Percentiles rank a stretch among this genome's conserved stretches.
Evolutionary conservation across 495 filamentous ascomycete genomes (phyloP).

Genomic region (Xylaria flabelliformis): DNA sequence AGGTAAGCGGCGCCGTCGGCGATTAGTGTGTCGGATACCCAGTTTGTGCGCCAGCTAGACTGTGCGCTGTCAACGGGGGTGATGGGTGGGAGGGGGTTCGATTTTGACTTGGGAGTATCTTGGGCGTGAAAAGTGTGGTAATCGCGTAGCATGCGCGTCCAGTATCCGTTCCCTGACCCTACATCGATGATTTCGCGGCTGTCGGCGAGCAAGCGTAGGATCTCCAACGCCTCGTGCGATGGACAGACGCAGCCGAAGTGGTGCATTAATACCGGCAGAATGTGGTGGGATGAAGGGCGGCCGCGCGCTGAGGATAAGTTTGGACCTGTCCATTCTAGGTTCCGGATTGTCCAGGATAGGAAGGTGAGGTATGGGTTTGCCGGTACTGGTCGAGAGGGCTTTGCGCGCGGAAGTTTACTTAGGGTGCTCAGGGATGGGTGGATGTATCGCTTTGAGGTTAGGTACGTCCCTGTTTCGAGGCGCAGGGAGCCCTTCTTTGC

Average conservation of each 20-base stretch:
- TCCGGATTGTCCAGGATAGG: conserved; percentile 56
- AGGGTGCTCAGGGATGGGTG: conserved; percentile 35
- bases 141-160: conserved; percentile 63
- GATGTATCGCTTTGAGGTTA: conserved; percentile 51
- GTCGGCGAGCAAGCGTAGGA: conserved; percentile 53
- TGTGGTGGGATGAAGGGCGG: conserved; percentile 54
- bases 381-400: conserved; percentile 36
- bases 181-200: conserved; percentile 57
- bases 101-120: conserved; percentile 7
- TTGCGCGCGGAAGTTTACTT: conserved; percentile 48
- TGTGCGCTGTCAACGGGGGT: conserved; percentile 58
- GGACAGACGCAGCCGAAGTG: conserved; percentile 70
- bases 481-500: conserved; percentile 64
- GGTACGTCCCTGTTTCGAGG: conserved; percentile 53
- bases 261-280: conserved; percentile 69
- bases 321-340: conserved; percentile 61
- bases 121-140: conserved; percentile 44
- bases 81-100: conserved; percentile 31
- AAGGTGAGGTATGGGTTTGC: conserved; percentile 65
- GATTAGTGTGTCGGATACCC: conserved; percentile 63
- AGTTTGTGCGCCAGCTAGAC: conserved; percentile 61
- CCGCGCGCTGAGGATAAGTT: conserved; percentile 35
- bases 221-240: conserved; percentile 57
- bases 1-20: conserved; percentile 57
- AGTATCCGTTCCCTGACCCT: conserved; percentile 68